Conservation (phyloP, 116 monocot species). For the Zostera marina region DNA sequence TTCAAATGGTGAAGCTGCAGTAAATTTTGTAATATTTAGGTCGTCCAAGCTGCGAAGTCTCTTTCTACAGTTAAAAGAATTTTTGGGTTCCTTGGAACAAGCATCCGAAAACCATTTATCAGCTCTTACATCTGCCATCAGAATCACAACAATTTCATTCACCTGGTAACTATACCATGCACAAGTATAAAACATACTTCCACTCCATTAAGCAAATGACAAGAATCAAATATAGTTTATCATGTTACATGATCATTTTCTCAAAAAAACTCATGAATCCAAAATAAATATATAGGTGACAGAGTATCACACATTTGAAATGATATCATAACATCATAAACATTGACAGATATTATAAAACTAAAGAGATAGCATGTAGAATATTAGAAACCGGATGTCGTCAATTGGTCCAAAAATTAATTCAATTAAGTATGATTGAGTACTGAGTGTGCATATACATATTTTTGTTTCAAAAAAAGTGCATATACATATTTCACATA, state of each 20-base stretch:
- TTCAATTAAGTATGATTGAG: too few relatives aligned
- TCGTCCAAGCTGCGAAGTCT: constrained; percentile 20
- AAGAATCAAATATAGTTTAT: background rate
- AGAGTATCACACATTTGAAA: too few relatives aligned
- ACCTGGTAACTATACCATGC: background rate
- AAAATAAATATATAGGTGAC: background rate
- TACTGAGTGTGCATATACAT: too few relatives aligned
- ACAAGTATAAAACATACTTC: background rate
- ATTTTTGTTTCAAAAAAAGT: too few relatives aligned
- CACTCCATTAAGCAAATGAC: background rate
- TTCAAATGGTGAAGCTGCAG: constrained; percentile 14
- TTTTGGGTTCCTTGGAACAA: constrained; percentile 17
- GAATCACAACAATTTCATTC: background rate
- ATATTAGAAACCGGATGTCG: too few relatives aligned
- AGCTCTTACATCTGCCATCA: constrained; percentile 28
- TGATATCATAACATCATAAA: too few relatives aligned
- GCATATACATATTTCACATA: too few relatives aligned
- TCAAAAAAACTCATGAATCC: background rate
- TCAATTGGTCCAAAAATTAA: too few relatives aligned
- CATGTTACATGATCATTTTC: background rate
- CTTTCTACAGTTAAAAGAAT: constrained; percentile 17
- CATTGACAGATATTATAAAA: too few relatives aligned
- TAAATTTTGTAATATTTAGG: constrained; percentile 8
- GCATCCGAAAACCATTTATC: constrained; percentile 23
- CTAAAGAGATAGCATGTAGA: too few relatives aligned